Conservation (phyloP, 176 grass and related monocot genomes). For the Carex pumila region DNA sequence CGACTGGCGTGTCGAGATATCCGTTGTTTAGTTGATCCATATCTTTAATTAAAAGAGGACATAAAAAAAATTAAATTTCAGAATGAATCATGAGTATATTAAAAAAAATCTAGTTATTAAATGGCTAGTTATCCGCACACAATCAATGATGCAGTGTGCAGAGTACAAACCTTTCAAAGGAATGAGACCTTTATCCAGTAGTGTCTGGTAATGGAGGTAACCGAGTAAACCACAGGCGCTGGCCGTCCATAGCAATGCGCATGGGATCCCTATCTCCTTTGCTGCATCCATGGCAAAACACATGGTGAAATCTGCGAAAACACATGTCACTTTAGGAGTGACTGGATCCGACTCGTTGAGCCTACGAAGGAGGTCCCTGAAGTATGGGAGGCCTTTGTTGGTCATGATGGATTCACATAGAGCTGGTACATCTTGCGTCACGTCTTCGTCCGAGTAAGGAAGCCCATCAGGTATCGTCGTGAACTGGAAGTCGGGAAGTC, state of each 20-base stretch:
- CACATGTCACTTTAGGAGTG: constrained; percentile 37
- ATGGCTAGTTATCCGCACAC: background rate
- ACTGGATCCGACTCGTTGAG: background rate
- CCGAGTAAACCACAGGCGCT: constrained; percentile 44
- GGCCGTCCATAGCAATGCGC: constrained; percentile 40
- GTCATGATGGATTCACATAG: constrained; percentile 44
- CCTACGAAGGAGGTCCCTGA: constrained; percentile 21
- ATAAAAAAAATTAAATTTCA: background rate
- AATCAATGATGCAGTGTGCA: background rate
- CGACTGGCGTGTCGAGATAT: background rate
- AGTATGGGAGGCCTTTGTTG: constrained; percentile 16
- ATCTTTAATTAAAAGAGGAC: background rate
- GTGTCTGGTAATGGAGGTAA: constrained; percentile 46
- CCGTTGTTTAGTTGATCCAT: background rate
- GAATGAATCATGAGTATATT: background rate
- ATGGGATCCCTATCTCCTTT: constrained; percentile 46
- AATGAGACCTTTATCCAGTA: constrained; percentile 37
- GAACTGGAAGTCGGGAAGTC: background rate
- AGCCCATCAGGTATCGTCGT: constrained; percentile 53
- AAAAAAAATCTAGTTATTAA: background rate
- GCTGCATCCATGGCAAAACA: constrained; percentile 38
- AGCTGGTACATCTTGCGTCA: constrained; percentile 52
- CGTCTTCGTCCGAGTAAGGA: constrained; percentile 29
- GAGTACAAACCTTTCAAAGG: constrained; percentile 41
- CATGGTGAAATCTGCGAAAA: constrained; percentile 54